A percentile compares a stretch with the other conserved stretches of the same genome.
Evolutionary conservation across 163 green algal genomes (phyloP).

Genomic region (Picocystis sp.): DNA sequence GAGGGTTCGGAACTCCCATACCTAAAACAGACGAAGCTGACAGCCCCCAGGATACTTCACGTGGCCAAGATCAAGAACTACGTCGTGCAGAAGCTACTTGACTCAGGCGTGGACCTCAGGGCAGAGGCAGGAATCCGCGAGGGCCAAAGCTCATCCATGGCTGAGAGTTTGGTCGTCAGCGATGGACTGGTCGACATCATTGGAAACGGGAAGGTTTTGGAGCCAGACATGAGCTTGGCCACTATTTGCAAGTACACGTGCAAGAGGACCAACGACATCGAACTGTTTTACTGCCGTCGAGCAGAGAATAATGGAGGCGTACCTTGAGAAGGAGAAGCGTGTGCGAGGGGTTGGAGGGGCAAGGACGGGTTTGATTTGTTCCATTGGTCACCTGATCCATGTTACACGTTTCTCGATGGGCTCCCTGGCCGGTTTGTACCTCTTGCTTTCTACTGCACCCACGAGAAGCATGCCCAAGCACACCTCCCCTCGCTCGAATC

Average conservation of each 20-base stretch:
- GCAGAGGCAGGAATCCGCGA: neutral
- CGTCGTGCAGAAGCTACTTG: slow-evolving; percentile 14
- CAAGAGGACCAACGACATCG: slow-evolving; percentile 56
- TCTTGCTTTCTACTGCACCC: too few species aligned
- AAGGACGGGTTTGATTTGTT: too few species aligned
- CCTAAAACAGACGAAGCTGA: slow-evolving; percentile 60
- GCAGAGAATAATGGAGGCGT: slow-evolving; percentile 26
- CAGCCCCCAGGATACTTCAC: slow-evolving; percentile 63
- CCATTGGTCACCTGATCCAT: too few species aligned
- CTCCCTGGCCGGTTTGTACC: too few species aligned
- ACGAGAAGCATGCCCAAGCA: too few species aligned
- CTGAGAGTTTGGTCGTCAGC: too few species aligned
- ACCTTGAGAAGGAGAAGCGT: too few species aligned
- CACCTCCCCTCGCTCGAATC: too few species aligned
- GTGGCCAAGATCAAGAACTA: slow-evolving; percentile 53
- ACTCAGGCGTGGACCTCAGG: slow-evolving; percentile 2
- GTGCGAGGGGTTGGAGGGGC: too few species aligned
- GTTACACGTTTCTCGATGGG: too few species aligned
- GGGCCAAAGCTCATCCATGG: too few species aligned
- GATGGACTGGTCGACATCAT: slow-evolving; percentile 3
- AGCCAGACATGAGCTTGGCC: slow-evolving; percentile 53
- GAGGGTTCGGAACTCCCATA: slow-evolving; percentile 46
- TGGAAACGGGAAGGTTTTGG: slow-evolving; percentile 34
- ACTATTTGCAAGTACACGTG: slow-evolving; percentile 67
- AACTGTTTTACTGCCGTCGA: slow-evolving; percentile 23